Evolutionary conservation across 1,284 basidiomycete genomes (phyloP).

Genomic region (Gomphus bonarii): DNA sequence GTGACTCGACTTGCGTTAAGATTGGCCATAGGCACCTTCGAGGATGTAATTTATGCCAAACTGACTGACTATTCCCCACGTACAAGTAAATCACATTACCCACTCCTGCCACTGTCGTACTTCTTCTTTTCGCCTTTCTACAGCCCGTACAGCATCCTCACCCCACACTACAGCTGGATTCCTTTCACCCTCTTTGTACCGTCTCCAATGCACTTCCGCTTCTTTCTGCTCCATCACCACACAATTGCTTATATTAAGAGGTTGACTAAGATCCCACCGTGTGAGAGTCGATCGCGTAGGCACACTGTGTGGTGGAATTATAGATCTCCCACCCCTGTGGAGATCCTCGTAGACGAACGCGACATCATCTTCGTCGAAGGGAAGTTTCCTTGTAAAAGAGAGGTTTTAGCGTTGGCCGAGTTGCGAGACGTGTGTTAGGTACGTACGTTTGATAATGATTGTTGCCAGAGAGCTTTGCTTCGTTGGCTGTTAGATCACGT

Average conservation of each 20-base stretch:
- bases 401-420: neutral
- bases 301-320: conserved; percentile 65
- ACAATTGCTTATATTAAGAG: conserved; percentile 65
- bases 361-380: conserved; percentile 75
- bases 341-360: conserved; percentile 82
- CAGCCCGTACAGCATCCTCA: conserved; percentile 41
- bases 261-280: conserved; percentile 66
- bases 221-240: conserved; percentile 74
- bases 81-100: conserved; percentile 1
- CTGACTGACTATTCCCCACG: no score
- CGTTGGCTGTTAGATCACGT: conserved; percentile 63
- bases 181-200: conserved; percentile 32
- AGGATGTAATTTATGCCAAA: no score
- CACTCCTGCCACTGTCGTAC: conserved; percentile 18
- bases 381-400: conserved; percentile 44
- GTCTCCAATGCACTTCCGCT: conserved; percentile 54
- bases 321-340: conserved; percentile 60
- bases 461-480: conserved; percentile 56
- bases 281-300: conserved; percentile 62
- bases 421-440: neutral
- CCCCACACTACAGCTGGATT: conserved; percentile 56
- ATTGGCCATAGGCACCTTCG: no score
- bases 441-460: conserved; percentile 20
- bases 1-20: no score
- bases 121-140: conserved; percentile 42